Evolutionary conservation across 768 basidiomycete species (phyloP), one percentile per base, ranked within the genome.

Genomic region (Calocybe gangraenosa): DNA sequence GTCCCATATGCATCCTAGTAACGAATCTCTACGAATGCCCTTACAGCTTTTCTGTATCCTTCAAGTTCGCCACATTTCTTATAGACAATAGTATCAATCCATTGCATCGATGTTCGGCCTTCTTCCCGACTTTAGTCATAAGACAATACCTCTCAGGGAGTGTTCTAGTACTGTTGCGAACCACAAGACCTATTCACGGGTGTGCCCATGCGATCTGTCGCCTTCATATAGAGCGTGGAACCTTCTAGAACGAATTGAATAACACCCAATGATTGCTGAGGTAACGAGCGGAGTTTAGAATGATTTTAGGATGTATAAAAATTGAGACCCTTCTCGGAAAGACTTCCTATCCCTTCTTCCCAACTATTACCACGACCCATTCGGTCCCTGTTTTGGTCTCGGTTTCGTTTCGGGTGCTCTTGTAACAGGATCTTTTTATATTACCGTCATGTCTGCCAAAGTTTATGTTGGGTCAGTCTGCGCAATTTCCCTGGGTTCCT

Each of bases 391-490:
- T 71, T 77, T 71, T 65, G 65, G 70, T 78, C 67, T 71, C 75
- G 68, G 73, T 78, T 80, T 69, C 70, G 69, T 76, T 72, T 51
- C 64, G 63, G 65, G 70, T 28, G 66, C 65, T 73, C 68, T 63
- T 76, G 65, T 78, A 69, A 69, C 72, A 67, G 66, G 63, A 68
- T 66, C 68, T 68, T 73, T 74, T 74, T 77, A 72, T 76, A 69
- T 66, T 65, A 70, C 71, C 71, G 78, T 74, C 71, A 86, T 87
- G 82, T 78, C 84, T 67, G 72, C 84, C 61, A 92, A 92, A 74
- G 79, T 92, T 65, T 92, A 92, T 69, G 88, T 92, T 79, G 89
- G 88, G 89, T 92, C 79, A 84, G 89, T 92, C 81, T 81, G 68
- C 67, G 69, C 66, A 67, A 71, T 72, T 63, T 71, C 69, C 66